Base-by-base conservation (phyloP, 2,329 filamentous ascomycete genomes). In the Fusarium mangiferae region DNA sequence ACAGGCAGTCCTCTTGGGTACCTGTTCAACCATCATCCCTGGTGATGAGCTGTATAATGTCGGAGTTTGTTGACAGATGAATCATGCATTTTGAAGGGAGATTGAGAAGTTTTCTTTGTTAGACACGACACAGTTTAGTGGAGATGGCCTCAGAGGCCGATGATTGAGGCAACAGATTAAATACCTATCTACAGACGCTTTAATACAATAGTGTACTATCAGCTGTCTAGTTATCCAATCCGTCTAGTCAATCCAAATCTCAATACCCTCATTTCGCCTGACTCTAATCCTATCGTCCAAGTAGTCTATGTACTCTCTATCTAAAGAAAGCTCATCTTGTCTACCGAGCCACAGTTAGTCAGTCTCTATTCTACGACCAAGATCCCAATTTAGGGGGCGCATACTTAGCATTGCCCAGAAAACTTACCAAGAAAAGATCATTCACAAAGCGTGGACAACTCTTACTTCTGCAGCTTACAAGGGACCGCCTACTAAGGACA, bases 121-220 rank as follows among this genome's bases (percentile, higher is more conserved):
- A 74, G 71, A 74, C 70, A 67, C 56, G 39, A 62, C 57, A 64
- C 51, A 68, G 49, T 46, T 72, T 48, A 63, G 46, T 58, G 72
- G 65, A 56, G 58, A 56, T 39, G 68, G 71, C 68, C 72, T 74
- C 62, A 20, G 44, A 52, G 71, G 71, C 68, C 55, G 38, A 44
- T 58, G 56, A 56, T 56, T 30, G 52, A 33, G 62, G 59, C 44
- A 49, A 65, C 42, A 73, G 56, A 42, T 58, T 60, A 55, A 52
- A 62, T 56, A 66, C 22, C 46, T 48, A 62, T 54, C 58, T 72
- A 52, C 59, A 72, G 48, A 64, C 48, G 59, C 60, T 48, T 61
- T 72, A 59, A 72, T 74, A 67, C 62, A 60, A 72, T 38, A 71
- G 72, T 62, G 68, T 74, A 66, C 30, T 52, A 68, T 60, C 55